Evolutionary conservation across 805 yeast genomes (phyloP).

Genomic region (Cyberlindnera meyerae): DNA sequence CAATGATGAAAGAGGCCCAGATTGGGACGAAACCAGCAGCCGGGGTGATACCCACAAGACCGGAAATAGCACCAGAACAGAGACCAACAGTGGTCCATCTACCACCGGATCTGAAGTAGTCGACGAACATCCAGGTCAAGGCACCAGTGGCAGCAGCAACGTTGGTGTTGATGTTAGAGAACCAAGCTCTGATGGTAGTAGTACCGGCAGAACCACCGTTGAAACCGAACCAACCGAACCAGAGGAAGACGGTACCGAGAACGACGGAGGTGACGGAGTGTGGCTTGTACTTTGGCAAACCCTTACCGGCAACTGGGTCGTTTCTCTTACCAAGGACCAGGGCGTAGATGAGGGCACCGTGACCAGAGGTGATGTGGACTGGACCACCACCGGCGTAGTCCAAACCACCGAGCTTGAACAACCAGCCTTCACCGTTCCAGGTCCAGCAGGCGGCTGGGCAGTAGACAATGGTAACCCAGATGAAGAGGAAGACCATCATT

Average conservation of each 20-base stretch:
- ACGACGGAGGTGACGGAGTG: slow-evolving; percentile 89
- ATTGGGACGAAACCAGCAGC: slow-evolving; percentile 96
- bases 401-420: slow-evolving; percentile 71
- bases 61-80: slow-evolving; percentile 91
- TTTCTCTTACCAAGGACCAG: slow-evolving; percentile 87
- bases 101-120: slow-evolving; percentile 71
- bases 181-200: slow-evolving; percentile 89
- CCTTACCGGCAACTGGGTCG: slow-evolving; percentile 50
- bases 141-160: slow-evolving; percentile 93
- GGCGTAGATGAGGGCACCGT: slow-evolving; percentile 92
- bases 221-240: slow-evolving; percentile 99
- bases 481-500: slow-evolving; percentile 88
- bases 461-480: slow-evolving; percentile 94
- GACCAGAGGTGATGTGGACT: slow-evolving; percentile 92
- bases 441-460: slow-evolving; percentile 97
- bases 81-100: slow-evolving; percentile 93
- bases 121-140: slow-evolving; percentile 89
- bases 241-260: slow-evolving; percentile 86
- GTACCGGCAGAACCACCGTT: slow-evolving; percentile 98
- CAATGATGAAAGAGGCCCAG: slow-evolving; percentile 82
- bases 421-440: slow-evolving; percentile 95
- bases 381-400: slow-evolving; percentile 99
- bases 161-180: slow-evolving; percentile 90
- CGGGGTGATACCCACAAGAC: slow-evolving; percentile 93
- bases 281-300: slow-evolving; percentile 87